phyloP scores from a whole-genome alignment of 176 grass and related monocot genomes.

The Bromus sterilis region DNA sequence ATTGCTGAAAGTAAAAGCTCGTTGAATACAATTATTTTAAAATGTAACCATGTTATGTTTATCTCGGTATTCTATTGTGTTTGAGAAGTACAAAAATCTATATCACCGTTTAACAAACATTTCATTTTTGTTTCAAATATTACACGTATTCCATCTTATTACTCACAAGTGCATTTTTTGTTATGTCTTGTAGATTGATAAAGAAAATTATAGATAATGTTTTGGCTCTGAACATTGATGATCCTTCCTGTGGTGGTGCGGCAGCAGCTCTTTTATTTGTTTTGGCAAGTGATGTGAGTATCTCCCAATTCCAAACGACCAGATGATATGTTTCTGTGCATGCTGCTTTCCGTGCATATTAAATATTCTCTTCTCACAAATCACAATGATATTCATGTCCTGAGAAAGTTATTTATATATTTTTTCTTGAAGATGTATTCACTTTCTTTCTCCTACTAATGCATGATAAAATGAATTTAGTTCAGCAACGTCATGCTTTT shows the following conservation, averaged over 20 bases:
- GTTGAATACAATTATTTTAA: neutral
- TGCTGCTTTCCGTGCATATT: neutral
- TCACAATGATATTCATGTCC: neutral
- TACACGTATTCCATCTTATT: slow-evolving; percentile 6
- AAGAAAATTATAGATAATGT: slow-evolving; percentile 67
- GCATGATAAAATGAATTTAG: slow-evolving; percentile 16
- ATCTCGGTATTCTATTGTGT: neutral
- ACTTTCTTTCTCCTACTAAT: neutral
- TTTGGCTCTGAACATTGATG: slow-evolving; percentile 83
- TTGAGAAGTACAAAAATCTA: neutral
- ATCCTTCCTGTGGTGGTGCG: slow-evolving; percentile 62
- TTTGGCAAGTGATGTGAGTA: slow-evolving; percentile 95
- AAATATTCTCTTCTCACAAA: neutral
- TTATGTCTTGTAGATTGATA: slow-evolving; percentile 50
- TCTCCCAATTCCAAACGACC: slow-evolving; percentile 9
- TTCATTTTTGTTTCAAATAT: neutral
- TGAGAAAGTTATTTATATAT: neutral
- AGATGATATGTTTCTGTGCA: neutral
- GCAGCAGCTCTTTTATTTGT: slow-evolving; percentile 85
- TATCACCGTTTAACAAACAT: neutral
- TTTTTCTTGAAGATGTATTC: neutral
- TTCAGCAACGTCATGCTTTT: neutral
- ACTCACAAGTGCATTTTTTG: slow-evolving; percentile 16
- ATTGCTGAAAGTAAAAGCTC: neutral
- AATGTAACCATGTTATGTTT: neutral